A percentile compares a stretch with the other conserved stretches of the same genome.
Conservation (phyloP, 1,139 yeast species). For the Blastobotrys proliferans region DNA sequence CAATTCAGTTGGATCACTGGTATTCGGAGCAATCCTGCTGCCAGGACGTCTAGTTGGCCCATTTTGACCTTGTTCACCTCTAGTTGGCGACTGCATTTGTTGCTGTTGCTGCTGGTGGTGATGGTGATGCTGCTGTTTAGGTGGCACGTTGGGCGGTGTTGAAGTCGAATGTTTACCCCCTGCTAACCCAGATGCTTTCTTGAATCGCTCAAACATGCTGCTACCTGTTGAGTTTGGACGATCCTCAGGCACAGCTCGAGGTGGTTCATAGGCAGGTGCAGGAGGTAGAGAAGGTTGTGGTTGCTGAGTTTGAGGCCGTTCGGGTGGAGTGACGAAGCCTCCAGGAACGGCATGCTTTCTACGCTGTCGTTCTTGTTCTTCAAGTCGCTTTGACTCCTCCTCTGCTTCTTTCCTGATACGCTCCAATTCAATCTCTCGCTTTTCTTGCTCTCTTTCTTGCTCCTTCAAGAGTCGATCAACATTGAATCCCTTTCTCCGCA, state of each 20-base stretch:
- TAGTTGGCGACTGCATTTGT: neutral
- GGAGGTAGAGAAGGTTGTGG: neutral
- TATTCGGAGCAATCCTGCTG: neutral
- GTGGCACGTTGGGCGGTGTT: neutral
- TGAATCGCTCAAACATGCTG: conserved; percentile 3
- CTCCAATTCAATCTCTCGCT: conserved; percentile 13
- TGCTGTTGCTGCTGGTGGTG: neutral
- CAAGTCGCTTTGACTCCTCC: conserved; percentile 11
- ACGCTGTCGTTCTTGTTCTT: conserved; percentile 13
- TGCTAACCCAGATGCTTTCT: neutral
- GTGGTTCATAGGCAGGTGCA: neutral
- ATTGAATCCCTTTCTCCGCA: conserved; percentile 40
- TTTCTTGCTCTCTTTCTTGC: conserved; percentile 23
- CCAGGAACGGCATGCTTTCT: conserved; percentile 11
- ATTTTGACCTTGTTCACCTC: neutral
- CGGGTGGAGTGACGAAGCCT: neutral
- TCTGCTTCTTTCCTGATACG: conserved; percentile 13
- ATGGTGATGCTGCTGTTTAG: neutral
- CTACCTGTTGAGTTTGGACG: neutral
- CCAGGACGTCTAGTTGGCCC: neutral
- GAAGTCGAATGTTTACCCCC: neutral
- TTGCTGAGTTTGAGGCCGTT: neutral
- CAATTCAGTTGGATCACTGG: conserved; percentile 1
- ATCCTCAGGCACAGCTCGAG: neutral
- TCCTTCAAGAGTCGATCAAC: conserved; percentile 33